Conservation (phyloP, 176 grass and related monocot species). For the Saccharum officinarum region DNA sequence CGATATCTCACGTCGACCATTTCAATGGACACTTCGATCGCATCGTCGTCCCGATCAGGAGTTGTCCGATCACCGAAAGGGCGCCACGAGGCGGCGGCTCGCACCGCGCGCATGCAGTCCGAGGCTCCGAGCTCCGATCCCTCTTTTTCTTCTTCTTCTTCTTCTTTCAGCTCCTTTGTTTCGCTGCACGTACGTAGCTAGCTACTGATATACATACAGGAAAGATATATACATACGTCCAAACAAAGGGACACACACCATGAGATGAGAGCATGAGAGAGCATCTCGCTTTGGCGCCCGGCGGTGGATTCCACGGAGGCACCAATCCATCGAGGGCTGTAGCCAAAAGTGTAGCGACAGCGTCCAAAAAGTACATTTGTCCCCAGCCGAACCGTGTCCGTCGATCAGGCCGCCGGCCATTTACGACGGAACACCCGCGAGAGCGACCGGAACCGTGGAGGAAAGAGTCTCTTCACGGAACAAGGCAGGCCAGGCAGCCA, state of each 20-base stretch:
- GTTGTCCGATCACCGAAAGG: neutral
- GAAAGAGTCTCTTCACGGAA: neutral
- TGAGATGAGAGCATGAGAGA: neutral
- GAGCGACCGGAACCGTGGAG: neutral
- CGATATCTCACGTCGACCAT: neutral
- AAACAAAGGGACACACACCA: neutral
- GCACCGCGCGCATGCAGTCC: neutral
- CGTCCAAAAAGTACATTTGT: neutral
- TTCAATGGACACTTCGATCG: neutral
- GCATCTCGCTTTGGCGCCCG: neutral
- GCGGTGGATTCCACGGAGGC: conserved; percentile 20
- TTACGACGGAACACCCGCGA: neutral
- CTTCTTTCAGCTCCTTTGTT: neutral
- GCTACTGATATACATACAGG: neutral
- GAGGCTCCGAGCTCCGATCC: neutral
- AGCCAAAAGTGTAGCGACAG: neutral
- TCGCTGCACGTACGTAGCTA: neutral
- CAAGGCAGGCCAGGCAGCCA: neutral
- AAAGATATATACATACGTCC: neutral
- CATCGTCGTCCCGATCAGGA: neutral
- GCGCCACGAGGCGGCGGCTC: neutral
- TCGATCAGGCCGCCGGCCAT: neutral
- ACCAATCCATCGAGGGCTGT: neutral
- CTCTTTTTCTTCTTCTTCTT: too few species aligned
- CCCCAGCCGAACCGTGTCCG: neutral